Conservation (phyloP, 2,329 filamentous ascomycete species). For the Botrytis tulipae region DNA sequence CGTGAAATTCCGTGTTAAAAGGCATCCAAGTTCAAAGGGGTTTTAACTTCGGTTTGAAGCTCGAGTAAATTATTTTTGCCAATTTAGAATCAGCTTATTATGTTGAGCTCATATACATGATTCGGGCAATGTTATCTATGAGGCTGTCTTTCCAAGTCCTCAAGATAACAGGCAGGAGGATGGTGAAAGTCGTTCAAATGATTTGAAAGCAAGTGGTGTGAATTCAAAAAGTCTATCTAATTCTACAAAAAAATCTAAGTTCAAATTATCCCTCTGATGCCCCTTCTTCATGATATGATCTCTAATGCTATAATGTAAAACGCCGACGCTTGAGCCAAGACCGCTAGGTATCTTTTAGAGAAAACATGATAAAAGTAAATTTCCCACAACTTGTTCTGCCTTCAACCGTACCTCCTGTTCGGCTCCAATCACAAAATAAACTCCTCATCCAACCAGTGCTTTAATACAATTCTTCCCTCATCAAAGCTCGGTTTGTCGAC, state of each 20-base stretch:
- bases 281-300: neutral
- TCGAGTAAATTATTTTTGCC: neutral
- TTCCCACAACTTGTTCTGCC: neutral
- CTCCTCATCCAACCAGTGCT: conserved; percentile 75
- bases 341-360: neutral
- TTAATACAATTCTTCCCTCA: conserved; percentile 75
- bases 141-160: neutral
- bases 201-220: neutral
- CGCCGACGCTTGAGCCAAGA: conserved; percentile 10
- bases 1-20: neutral
- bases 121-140: neutral
- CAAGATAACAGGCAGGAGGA: neutral
- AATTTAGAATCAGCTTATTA: neutral
- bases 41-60: neutral
- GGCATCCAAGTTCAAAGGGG: neutral
- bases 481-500: conserved; percentile 63
- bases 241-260: neutral
- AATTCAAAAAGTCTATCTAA: neutral
- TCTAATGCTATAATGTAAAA: conserved; percentile 15
- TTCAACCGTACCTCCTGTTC: neutral
- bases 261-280: neutral
- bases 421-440: conserved; percentile 48
- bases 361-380: neutral
- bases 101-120: neutral
- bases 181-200: too few relatives aligned